These are phyloP conservation scores for Sanghuangporus weigelae DNA, from an alignment of 1,284 basidiomycete genomes.

Conservation along the genomic window DNA sequence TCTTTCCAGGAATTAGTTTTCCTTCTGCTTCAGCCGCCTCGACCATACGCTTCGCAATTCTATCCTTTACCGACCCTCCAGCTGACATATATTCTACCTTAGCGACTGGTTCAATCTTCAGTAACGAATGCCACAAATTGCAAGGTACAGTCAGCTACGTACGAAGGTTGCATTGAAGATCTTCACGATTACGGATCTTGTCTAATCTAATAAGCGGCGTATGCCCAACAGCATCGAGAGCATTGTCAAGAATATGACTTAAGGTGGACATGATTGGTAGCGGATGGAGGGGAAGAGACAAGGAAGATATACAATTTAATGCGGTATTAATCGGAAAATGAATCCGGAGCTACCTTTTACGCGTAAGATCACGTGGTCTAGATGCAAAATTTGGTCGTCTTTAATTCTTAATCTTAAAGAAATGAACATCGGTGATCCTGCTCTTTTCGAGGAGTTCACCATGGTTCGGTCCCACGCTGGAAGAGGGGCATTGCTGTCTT, in stretches of 20 bases:
- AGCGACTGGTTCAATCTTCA: conserved; percentile 51
- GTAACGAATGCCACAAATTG: not conserved
- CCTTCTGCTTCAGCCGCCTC: conserved; percentile 88
- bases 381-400: not conserved
- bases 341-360: not conserved
- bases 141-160: conserved; percentile 29
- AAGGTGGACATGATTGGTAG: conserved; percentile 6
- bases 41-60: conserved; percentile 97
- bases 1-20: conserved; percentile 81
- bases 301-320: not conserved
- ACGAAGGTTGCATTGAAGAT: conserved; percentile 89
- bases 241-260: conserved; percentile 61
- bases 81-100: conserved; percentile 90
- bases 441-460: not conserved
- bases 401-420: not conserved
- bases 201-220: conserved; percentile 89
- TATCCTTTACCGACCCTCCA: conserved; percentile 93
- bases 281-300: not conserved
- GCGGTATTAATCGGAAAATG: not conserved
- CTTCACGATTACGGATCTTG: conserved; percentile 70
- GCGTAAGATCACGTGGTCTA: not conserved
- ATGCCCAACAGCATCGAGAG: conserved; percentile 82
- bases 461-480: conserved; percentile 17
- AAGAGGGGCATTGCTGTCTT: conserved; percentile 57
- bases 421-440: not conserved